Evolutionary conservation across 140 eudicot species (phyloP).

Genomic region (Cichorium intybus): DNA sequence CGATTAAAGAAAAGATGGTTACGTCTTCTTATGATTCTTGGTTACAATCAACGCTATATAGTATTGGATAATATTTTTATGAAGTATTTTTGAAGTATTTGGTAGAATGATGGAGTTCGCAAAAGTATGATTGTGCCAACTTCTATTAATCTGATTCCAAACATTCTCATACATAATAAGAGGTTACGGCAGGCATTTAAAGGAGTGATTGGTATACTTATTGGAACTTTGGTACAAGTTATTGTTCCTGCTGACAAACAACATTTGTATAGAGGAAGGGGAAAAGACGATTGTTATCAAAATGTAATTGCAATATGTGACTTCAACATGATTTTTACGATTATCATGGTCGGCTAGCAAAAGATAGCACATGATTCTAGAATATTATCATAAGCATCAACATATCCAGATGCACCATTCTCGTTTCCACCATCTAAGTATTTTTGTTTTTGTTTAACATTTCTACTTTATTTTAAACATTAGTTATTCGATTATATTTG

Average conservation of each 20-base stretch:
- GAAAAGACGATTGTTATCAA: background rate
- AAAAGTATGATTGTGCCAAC: too few species aligned
- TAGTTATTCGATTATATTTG: background rate
- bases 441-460: background rate
- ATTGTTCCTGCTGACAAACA: background rate
- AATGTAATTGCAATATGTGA: background rate
- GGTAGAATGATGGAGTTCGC: too few species aligned
- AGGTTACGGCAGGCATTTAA: background rate
- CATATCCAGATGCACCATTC: background rate
- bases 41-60: too few species aligned
- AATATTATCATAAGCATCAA: background rate
- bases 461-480: background rate
- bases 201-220: background rate
- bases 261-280: background rate
- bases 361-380: background rate
- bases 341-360: background rate
- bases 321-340: background rate
- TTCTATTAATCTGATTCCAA: too few species aligned
- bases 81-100: too few species aligned
- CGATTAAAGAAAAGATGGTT: too few species aligned
- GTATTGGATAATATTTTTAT: too few species aligned
- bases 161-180: too few species aligned
- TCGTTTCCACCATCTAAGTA: background rate
- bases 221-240: background rate
- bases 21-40: too few species aligned